Conservation (phyloP, 2,329 filamentous ascomycete genomes). For the Aspergillus caelatus region DNA sequence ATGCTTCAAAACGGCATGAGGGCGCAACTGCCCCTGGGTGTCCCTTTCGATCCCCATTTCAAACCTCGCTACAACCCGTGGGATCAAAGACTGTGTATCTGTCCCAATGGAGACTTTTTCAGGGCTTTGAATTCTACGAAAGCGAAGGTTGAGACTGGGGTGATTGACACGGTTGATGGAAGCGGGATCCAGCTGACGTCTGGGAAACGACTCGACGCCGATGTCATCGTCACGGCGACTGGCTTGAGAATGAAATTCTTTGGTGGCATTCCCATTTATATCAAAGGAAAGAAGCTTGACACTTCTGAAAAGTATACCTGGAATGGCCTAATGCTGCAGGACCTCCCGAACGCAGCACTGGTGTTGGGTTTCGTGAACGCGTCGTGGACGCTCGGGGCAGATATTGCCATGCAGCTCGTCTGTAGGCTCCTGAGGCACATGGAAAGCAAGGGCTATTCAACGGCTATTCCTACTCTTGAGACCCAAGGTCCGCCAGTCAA, state of each 20-base stretch:
- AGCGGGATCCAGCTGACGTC: conserved; percentile 49
- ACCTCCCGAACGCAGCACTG: conserved; percentile 35
- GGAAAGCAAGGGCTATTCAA: neutral
- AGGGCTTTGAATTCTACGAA: conserved; percentile 40
- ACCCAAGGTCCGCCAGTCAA: neutral
- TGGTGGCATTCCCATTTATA: conserved; percentile 24
- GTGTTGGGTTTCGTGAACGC: conserved; percentile 36
- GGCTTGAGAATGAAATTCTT: conserved; percentile 34
- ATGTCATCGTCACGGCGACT: conserved; percentile 41
- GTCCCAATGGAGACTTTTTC: conserved; percentile 59
- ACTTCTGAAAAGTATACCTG: conserved; percentile 32
- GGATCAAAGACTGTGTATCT: conserved; percentile 72
- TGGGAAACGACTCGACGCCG: conserved; percentile 33
- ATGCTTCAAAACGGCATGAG: conserved; percentile 46
- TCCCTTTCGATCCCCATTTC: conserved; percentile 54
- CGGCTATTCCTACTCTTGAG: neutral
- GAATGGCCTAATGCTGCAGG: conserved; percentile 37
- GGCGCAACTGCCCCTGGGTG: conserved; percentile 50
- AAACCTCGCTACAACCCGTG: conserved; percentile 64
- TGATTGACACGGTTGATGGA: conserved; percentile 49
- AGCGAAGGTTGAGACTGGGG: conserved; percentile 41
- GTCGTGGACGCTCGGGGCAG: conserved; percentile 39
- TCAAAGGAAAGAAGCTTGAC: conserved; percentile 28
- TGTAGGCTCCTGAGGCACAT: neutral
- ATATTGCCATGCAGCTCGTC: conserved; percentile 13